phyloP scores from a whole-genome alignment of 768 basidiomycete species.

The Boletus rex-veris region DNA sequence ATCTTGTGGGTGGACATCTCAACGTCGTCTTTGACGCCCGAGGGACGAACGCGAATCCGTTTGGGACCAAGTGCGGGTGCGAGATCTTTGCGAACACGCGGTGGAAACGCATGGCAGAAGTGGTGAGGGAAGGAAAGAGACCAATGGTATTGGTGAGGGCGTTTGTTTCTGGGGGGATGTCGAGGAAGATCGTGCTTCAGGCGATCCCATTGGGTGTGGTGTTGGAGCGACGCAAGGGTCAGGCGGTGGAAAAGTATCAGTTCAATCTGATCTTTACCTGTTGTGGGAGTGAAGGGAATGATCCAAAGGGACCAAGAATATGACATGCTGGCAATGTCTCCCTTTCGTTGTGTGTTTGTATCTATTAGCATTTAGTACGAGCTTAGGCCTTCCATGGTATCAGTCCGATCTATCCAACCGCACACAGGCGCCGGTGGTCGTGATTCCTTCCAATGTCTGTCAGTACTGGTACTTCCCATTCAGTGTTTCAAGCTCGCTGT shows the following conservation, averaged over 20 bases:
- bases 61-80: slow-evolving; percentile 24
- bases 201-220: slow-evolving; percentile 22
- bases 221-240: neutral
- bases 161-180: slow-evolving; percentile 25
- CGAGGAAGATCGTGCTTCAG: slow-evolving; percentile 28
- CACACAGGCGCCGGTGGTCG: too few species aligned
- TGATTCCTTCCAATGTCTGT: too few species aligned
- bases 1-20: slow-evolving; percentile 14
- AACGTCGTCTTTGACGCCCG: slow-evolving; percentile 20
- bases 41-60: slow-evolving; percentile 21
- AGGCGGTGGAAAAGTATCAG: slow-evolving; percentile 9
- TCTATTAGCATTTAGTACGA: too few species aligned
- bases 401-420: too few species aligned
- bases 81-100: slow-evolving; percentile 21
- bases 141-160: slow-evolving; percentile 25
- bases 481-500: too few species aligned
- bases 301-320: neutral
- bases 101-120: slow-evolving; percentile 24
- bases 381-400: too few species aligned
- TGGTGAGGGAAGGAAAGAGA: slow-evolving; percentile 8
- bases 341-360: too few species aligned
- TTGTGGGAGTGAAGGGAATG: slow-evolving; percentile 9
- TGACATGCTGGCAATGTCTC: too few species aligned
- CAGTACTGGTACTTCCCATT: too few species aligned
- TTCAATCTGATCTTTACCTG: slow-evolving; percentile 27